A percentile compares a stretch with the other conserved stretches of the same genome.
These are phyloP conservation scores for Sporobolus alterniflorus DNA, from an alignment of 202 grass and related monocot species.

Conservation along the genomic window DNA sequence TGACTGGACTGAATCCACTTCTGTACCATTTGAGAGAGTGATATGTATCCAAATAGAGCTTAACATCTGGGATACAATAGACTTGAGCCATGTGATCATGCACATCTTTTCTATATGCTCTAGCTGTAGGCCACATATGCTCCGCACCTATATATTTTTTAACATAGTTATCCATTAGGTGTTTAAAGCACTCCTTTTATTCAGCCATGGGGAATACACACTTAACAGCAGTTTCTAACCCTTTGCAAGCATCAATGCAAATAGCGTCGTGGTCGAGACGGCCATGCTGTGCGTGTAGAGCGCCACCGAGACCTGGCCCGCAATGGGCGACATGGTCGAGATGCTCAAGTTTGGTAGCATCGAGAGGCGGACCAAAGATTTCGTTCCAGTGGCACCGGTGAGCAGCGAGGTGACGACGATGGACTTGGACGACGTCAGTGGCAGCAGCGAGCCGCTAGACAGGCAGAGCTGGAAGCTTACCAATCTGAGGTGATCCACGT, in stretches of 20 bases:
- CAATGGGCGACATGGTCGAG: constrained; percentile 62
- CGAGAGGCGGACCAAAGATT: constrained; percentile 46
- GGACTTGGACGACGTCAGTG: constrained; percentile 38
- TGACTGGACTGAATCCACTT: not conserved
- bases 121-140: not conserved
- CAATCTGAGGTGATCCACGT: constrained; percentile 39
- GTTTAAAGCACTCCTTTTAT: not conserved
- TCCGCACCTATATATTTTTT: not conserved
- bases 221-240: not conserved
- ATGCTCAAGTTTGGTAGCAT: constrained; percentile 49
- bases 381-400: constrained; percentile 30
- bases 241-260: not conserved
- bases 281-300: constrained; percentile 60
- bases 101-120: not conserved
- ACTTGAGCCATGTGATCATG: not conserved
- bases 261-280: constrained; percentile 28
- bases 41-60: not conserved
- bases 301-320: constrained; percentile 40
- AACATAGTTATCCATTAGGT: not conserved
- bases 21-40: not conserved
- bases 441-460: constrained; percentile 54
- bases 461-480: constrained; percentile 54
- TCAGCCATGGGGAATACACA: not conserved
- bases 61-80: not conserved
- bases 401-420: constrained; percentile 26